phyloP scores from a whole-genome alignment of 176 grass and related monocot species.

The Paspalum notatum region DNA sequence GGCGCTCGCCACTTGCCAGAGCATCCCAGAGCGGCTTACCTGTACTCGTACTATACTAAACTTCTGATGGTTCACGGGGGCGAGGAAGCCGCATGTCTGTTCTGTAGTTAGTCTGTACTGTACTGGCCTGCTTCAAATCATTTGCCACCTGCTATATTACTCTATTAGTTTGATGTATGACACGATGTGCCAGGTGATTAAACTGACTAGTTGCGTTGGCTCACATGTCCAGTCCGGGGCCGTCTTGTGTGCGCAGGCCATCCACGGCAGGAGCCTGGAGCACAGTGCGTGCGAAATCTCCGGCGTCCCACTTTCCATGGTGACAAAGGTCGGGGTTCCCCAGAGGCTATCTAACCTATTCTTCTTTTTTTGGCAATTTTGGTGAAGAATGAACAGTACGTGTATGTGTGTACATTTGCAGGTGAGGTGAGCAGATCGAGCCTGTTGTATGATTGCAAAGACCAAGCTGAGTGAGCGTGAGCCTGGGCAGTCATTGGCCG shows the following conservation, averaged over 20 bases:
- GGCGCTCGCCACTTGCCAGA: conserved; percentile 25
- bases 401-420: too few relatives aligned
- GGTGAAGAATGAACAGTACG: too few relatives aligned
- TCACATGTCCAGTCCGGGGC: background rate
- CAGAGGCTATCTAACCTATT: too few relatives aligned
- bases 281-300: too few relatives aligned
- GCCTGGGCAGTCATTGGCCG: background rate
- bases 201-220: background rate
- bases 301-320: too few relatives aligned
- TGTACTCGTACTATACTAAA: conserved; percentile 29
- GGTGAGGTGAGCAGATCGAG: background rate
- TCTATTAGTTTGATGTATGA: background rate
- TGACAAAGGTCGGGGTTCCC: too few relatives aligned
- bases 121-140: background rate
- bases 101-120: conserved; percentile 6
- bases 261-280: too few relatives aligned
- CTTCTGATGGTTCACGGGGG: conserved; percentile 36
- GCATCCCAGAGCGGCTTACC: conserved; percentile 27
- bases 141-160: background rate
- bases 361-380: too few relatives aligned
- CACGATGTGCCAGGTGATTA: background rate
- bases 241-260: too few relatives aligned
- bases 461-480: background rate
- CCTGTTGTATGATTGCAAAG: background rate
- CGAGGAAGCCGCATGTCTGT: too few relatives aligned